These are phyloP conservation scores for Aspergillus ibericus DNA, from an alignment of 2,329 filamentous ascomycete genomes.

Conservation along the genomic window DNA sequence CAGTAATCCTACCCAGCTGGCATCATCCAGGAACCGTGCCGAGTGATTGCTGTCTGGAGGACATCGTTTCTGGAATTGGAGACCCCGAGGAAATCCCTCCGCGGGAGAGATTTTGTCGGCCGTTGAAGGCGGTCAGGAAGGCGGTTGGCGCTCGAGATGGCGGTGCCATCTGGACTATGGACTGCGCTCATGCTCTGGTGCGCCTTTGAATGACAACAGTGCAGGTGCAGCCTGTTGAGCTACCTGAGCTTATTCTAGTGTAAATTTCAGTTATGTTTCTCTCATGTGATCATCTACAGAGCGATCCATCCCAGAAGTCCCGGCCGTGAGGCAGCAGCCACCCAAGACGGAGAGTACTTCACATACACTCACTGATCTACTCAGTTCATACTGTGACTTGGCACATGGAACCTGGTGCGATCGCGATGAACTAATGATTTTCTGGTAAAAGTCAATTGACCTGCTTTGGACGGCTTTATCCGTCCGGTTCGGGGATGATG, in stretches of 20 bases:
- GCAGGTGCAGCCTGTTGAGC: background rate
- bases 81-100: background rate
- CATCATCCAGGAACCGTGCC: slow-evolving; percentile 6
- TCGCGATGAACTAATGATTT: background rate
- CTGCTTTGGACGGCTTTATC: background rate
- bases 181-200: background rate
- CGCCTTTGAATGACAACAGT: background rate
- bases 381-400: too few relatives aligned
- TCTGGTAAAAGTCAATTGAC: background rate
- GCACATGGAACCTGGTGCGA: background rate
- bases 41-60: background rate
- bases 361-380: too few relatives aligned
- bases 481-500: background rate
- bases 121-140: slow-evolving; percentile 6
- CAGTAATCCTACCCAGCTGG: background rate
- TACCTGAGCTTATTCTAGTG: too few relatives aligned
- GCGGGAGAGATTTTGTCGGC: background rate
- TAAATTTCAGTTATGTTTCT: too few relatives aligned
- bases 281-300: too few relatives aligned
- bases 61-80: background rate
- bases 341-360: too few relatives aligned
- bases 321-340: too few relatives aligned
- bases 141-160: background rate
- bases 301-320: too few relatives aligned
- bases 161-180: background rate